Evolutionary conservation across 495 filamentous ascomycete species (phyloP).

Genomic region (Daldinia loculata): DNA sequence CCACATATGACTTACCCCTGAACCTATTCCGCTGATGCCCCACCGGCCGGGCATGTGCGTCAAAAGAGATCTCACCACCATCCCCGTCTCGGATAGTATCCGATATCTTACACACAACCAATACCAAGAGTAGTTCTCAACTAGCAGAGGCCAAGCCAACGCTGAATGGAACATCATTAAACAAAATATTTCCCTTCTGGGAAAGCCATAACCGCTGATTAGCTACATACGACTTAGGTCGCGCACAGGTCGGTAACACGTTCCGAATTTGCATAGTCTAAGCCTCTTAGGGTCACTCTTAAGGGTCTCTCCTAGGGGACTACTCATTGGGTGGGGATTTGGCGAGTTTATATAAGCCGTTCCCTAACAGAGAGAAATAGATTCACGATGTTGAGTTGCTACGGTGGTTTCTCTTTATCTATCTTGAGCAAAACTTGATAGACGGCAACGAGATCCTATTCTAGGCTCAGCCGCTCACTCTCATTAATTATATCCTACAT

Average conservation of each 20-base stretch:
- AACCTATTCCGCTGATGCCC: neutral
- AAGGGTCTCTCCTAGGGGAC: neutral
- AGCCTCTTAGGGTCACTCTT: constrained; percentile 4
- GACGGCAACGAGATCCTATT: neutral
- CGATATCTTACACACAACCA: neutral
- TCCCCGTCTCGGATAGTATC: constrained; percentile 20
- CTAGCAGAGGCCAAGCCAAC: constrained; percentile 13
- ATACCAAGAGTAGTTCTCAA: neutral
- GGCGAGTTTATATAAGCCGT: constrained; percentile 3
- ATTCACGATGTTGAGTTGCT: constrained; percentile 17
- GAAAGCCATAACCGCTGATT: constrained; percentile 18
- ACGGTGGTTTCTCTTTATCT: neutral
- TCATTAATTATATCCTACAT: neutral
- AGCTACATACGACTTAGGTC: constrained; percentile 12
- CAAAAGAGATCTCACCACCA: constrained; percentile 22
- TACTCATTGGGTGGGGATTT: neutral
- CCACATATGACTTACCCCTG: neutral
- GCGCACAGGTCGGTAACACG: constrained; percentile 16
- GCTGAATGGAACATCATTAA: constrained; percentile 19
- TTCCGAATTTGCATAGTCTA: constrained; percentile 29
- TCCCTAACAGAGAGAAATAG: neutral
- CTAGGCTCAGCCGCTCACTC: neutral
- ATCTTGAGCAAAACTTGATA: constrained; percentile 6
- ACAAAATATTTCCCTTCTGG: constrained; percentile 13
- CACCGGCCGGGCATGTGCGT: neutral